phyloP scores from a whole-genome alignment of 352 stramenopile genomes.

The Peronospora tabacina region DNA sequence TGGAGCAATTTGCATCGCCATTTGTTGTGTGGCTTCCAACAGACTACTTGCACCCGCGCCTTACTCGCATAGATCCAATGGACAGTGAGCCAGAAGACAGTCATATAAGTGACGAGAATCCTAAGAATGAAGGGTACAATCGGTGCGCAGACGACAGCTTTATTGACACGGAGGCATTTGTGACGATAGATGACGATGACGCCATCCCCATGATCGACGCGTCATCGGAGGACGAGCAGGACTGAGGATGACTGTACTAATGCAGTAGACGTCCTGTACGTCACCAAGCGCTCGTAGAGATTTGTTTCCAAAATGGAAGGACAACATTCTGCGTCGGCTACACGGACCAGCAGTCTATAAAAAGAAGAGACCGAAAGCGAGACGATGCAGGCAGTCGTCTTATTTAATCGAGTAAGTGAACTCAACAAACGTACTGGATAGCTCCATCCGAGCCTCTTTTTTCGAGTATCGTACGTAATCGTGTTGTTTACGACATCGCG shows the following conservation, averaged over 20 bases:
- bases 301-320: neutral
- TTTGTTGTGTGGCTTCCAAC: constrained; percentile 28
- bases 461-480: no score
- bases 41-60: constrained; percentile 20
- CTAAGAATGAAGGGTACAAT: constrained; percentile 11
- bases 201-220: constrained; percentile 37
- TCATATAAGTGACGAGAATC: constrained; percentile 1
- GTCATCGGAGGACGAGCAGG: constrained; percentile 29
- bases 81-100: constrained; percentile 19
- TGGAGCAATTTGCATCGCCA: constrained; percentile 12
- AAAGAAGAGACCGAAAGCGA: constrained; percentile 7
- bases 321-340: neutral
- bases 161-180: constrained; percentile 27
- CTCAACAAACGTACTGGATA: constrained; percentile 1
- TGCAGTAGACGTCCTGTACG: constrained; percentile 18
- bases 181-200: constrained; percentile 22
- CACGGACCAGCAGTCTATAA: constrained; percentile 8
- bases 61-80: constrained; percentile 15
- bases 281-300: constrained; percentile 13
- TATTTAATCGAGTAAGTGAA: constrained; percentile 23
- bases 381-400: constrained; percentile 17
- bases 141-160: constrained; percentile 22
- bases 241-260: constrained; percentile 17
- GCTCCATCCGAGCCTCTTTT: neutral
- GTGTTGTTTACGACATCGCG: neutral